Evolutionary conservation across 2,329 filamentous ascomycete genomes (phyloP), one percentile per base, ranked within the genome.

Genomic region (Ophiostoma tasmaniense): DNA sequence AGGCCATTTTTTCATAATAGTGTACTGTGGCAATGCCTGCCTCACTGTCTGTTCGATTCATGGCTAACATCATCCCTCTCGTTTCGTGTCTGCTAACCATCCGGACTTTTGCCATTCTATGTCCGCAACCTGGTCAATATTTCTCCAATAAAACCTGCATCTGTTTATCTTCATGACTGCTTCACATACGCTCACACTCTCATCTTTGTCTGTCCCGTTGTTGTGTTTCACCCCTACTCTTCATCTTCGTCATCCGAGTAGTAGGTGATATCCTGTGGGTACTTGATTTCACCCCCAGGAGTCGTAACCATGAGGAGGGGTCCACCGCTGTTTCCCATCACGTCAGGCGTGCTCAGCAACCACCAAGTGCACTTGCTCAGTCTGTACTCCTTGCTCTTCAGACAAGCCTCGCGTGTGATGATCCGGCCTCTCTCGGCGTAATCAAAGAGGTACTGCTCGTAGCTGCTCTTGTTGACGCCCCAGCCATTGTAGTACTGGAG

Each of bases 231-330:
- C 37, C 11, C 37, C 50, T 55, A 55, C 50, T 55, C 50, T 1
- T 55, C 50, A 8, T 55, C 50, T 10, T 25, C 50, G 7, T 25
- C 50, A 25, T 55, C 55, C n/a, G 50, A 55, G 42, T 70, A 72
- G 2, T 37, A n/a, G 22, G 59, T 61, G 37, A 72, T 62, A 28
- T 72, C 69, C 37, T 72, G 69, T 0, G 70, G 71, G 22, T 72
- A 72, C 25, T 69, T 68, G n/a, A 28, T 66, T 1, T 68, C 50
- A 3, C 71, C 70, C 33, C 71, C 70, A 1, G 71, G 70, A 2
- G 70, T 71, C 2, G 71, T 72, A 14, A 72, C 50, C 28, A 61
- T 61, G 42, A 72, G 28, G 3, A 66, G 17, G 0, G 71, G 71
- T 17, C 71, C 70, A 0, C 2, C 37, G 52, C 17, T 45, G 52